phyloP scores from a whole-genome alignment of 345 rosid genomes.

The Citrus maxima region DNA sequence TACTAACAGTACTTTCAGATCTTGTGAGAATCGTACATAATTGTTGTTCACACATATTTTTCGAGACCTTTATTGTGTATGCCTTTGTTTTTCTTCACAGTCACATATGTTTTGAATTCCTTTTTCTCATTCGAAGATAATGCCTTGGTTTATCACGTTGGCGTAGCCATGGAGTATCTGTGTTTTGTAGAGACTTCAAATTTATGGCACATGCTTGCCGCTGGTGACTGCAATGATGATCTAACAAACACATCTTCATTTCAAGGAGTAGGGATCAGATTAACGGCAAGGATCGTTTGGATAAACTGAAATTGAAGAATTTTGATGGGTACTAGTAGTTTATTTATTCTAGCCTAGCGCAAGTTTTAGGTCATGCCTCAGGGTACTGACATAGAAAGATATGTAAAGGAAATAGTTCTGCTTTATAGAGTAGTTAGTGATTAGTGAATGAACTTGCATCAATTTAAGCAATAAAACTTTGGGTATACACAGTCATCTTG shows the following conservation, averaged over 20 bases:
- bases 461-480: too few relatives aligned
- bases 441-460: too few relatives aligned
- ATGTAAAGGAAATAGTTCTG: too few relatives aligned
- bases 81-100: not conserved
- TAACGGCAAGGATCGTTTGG: not conserved
- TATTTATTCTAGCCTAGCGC: too few relatives aligned
- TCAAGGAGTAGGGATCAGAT: not conserved
- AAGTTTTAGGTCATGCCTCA: too few relatives aligned
- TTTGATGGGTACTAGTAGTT: not conserved
- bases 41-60: not conserved
- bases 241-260: not conserved
- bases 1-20: not conserved
- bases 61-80: too few relatives aligned
- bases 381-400: too few relatives aligned
- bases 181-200: not conserved
- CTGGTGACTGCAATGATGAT: not conserved
- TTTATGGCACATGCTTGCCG: not conserved
- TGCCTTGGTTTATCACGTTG: not conserved
- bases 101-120: not conserved
- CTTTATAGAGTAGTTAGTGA: too few relatives aligned
- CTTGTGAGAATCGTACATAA: rapidly evolving
- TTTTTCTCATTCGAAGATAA: not conserved
- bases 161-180: not conserved
- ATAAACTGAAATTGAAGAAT: not conserved
- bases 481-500: too few relatives aligned